Base-by-base conservation (phyloP, 495 filamentous ascomycete species). In the Hypoxylon fuscum region DNA sequence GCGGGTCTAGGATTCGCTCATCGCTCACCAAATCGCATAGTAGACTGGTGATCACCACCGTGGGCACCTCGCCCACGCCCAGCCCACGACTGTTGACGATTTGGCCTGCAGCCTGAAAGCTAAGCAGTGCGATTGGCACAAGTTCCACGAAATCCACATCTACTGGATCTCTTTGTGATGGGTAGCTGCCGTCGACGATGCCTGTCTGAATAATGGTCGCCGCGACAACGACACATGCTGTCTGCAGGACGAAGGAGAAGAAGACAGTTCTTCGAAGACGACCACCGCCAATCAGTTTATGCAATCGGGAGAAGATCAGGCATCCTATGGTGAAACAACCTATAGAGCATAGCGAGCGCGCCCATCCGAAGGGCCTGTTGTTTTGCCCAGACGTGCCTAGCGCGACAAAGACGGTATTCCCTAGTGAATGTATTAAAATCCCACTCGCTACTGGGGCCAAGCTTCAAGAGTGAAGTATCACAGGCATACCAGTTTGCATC, bases 81-180 rank as follows among this genome's bases (percentile, higher is more conserved):
- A 93, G 71, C 10, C 84, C 69, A 5, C 90, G 78, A 59, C 79
- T 85, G 48, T 83, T 83, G 4, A 87, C 83, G 62, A 91, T 90
- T 65, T 87, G 86, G 0, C 88, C 88, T 11, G 85, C 87, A 27
- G 83, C 85, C 70, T 92, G 88, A 70, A 91, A 89, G 2, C 87
- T 86, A 51, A 93, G 73, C 25, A 92, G 74, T 1, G 77, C 87
- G 23, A 92, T 77, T 2, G 87, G 82, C 2, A 85, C 76, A 22
- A 88, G 66, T 53, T 75, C 74, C 1, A 55, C 46, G 46, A 76
- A 73, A 43, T 75, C 54, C 29, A 77, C 55, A n/a, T 67, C 62
- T 0, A 22, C n/a, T 2, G 68, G 62, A 38, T 68, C 55, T 50
- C 62, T 57, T 17, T 12, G 40, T 2, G 68, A 68, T n/a, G 68